Evolutionary conservation across 129 eudicot species (phyloP), one percentile per base, ranked within the genome.

Genomic region (Escallonia rubra): DNA sequence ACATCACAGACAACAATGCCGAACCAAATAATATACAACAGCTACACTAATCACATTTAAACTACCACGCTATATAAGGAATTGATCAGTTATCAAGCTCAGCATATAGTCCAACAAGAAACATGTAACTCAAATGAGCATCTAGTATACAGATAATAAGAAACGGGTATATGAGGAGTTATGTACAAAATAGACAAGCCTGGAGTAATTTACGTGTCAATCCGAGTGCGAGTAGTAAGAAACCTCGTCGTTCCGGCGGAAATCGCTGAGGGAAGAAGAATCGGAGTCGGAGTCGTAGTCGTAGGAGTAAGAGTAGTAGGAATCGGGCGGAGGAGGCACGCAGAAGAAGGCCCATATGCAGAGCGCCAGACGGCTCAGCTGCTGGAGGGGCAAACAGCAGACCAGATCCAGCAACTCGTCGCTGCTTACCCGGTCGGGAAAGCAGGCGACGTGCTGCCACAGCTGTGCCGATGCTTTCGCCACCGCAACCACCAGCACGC

Each of bases 261-360:
- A 45, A 16, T 57, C 40, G 15, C 5, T 10, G 16, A 12, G 5
- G 53, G 70, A 67, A 71, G 42, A 43, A 2, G 65, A 73, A 72
- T 80, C 81, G 7, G 78, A 44, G 2, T 65, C 75, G 58, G 68
- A 68, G 4, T 53, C 65, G 56, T 67, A 41, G 46, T 58, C 46
- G 61, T 66, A 61, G 4, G 63, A 61, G 60, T 69, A 59, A n/a
- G 47, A 57, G 1, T 64, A 74, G 48, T 63, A 60, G 10, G 67
- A 61, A 66, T 71, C 53, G 11, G 82, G 86, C 8, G 82, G 38
- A 0, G 87, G 87, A 59, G 91, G 84, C 48, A 82, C 63, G 71
- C 87, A 85, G 61, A 84, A 77, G 61, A 59, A 81, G 41, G 73
- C 78, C 86, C 86, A 84, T 6, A 84, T 15, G 47, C 72, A 84